Evolutionary conservation across 352 stramenopile genomes (phyloP).

Genomic region (Peronospora belbahrii): DNA sequence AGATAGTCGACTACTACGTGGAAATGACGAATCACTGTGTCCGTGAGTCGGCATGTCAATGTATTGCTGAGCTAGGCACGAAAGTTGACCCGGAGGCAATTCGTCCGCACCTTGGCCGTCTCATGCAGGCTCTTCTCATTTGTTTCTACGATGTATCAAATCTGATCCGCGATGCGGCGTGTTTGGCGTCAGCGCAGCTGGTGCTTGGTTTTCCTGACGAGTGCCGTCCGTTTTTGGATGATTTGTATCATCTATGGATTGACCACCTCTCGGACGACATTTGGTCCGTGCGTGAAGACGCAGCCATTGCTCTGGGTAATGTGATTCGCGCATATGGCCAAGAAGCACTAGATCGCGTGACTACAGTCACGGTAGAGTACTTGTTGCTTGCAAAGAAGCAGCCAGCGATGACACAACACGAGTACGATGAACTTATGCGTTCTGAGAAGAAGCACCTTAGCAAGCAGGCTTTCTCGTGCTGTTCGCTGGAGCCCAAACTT

Average conservation of each 20-base stretch:
- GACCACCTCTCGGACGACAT: constrained; percentile 95
- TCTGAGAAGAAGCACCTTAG: constrained; percentile 88
- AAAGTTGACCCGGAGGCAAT: constrained; percentile 79
- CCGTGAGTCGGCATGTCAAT: constrained; percentile 92
- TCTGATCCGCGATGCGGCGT: constrained; percentile 94
- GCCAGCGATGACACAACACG: constrained; percentile 87
- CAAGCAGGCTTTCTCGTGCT: constrained; percentile 93
- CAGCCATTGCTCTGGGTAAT: constrained; percentile 90
- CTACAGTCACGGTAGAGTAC: constrained; percentile 53
- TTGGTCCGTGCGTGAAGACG: constrained; percentile 95
- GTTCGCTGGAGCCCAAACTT: constrained; percentile 91
- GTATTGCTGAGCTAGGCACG: constrained; percentile 90
- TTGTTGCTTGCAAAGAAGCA: constrained; percentile 87
- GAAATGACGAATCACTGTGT: constrained; percentile 95
- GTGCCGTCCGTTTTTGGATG: constrained; percentile 79
- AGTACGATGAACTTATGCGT: constrained; percentile 89
- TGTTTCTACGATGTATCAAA: constrained; percentile 95
- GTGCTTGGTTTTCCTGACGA: constrained; percentile 82
- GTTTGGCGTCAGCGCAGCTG: constrained; percentile 81
- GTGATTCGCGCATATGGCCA: constrained; percentile 88
- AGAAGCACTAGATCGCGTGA: constrained; percentile 73
- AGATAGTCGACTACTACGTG: constrained; percentile 93
- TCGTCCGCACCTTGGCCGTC: constrained; percentile 48
- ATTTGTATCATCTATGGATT: constrained; percentile 87
- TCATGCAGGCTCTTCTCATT: constrained; percentile 87